Evolutionary conservation across 2,329 filamentous ascomycete genomes (phyloP), one percentile per base, ranked within the genome.

Genomic region (Botryotinia convoluta): DNA sequence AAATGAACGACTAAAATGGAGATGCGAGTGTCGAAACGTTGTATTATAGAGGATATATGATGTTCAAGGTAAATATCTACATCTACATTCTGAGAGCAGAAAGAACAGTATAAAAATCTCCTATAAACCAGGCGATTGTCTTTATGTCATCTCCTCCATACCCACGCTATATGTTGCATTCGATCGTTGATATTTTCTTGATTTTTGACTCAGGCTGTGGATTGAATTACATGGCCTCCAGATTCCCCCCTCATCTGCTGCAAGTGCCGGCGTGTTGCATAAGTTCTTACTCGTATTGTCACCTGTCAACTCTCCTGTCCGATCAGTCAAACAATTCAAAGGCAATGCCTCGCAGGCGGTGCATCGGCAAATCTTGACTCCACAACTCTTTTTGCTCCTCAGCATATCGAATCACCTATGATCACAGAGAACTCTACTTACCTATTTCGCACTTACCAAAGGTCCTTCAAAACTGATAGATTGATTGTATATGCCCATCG

Each of bases 41-140:
- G 71, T 69, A 72, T 51, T 32, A 69, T 69, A 69, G 68, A 70
- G 54, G n/a, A 20, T 35, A n/a, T 48, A 12, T 35, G 54, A 45
- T 70, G 39, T 35, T 61, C 18, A 32, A 57, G 65, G 65, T 26
- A 39, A 37, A 57, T 57, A 29, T 29, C 51, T 57, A n/a, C 35
- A 67, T 67, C 63, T 54, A 42, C 5, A 16, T 57, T 69, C 26
- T 7, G 48, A 69, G 37, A 69, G 20, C 35, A 20, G 35, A 42
- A 69, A 8, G n/a, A 57, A n/a, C n/a, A 57, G 10, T 26, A 61
- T 29, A 45, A 35, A 62, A 70, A 70, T 62, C 54, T 70, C 42
- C n/a, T 42, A 42, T 37, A 16, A 9, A 42, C 48, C 48, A 68
- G n/a, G 18, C 48, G 35, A 26, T 68, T 57, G 9, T 32, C 10